phyloP scores from a whole-genome alignment of 345 rosid species.

The Salix udensis region DNA sequence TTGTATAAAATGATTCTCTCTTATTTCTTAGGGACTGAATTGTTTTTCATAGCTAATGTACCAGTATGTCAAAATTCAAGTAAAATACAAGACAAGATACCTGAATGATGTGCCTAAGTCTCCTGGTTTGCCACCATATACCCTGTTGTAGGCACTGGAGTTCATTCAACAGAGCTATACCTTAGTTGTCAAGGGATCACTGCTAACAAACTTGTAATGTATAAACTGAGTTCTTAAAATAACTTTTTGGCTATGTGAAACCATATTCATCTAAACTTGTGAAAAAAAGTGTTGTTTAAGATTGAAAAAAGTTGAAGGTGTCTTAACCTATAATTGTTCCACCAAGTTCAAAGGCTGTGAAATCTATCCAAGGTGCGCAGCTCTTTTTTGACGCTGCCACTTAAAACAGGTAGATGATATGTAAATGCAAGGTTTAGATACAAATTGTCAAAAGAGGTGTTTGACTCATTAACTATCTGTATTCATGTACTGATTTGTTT shows the following conservation, averaged over 20 bases:
- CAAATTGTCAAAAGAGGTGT: neutral
- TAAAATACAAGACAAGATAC: neutral
- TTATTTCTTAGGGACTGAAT: neutral
- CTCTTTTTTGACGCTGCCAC: neutral
- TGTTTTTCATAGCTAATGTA: neutral
- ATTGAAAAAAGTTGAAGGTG: neutral
- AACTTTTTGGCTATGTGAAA: neutral
- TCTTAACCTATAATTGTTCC: neutral
- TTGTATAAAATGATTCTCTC: neutral
- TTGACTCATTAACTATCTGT: neutral
- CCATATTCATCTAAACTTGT: neutral
- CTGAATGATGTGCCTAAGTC: neutral
- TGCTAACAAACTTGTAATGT: neutral
- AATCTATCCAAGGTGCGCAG: neutral
- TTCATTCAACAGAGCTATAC: neutral
- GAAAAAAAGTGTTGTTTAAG: too few species aligned
- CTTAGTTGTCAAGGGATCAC: neutral
- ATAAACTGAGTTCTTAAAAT: neutral
- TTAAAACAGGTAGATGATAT: neutral
- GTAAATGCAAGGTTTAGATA: neutral
- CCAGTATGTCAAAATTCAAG: neutral
- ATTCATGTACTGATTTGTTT: slow-evolving; percentile 16
- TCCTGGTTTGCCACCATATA: neutral
- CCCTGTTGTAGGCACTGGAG: neutral
- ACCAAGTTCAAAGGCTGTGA: neutral